These are phyloP conservation scores for Candida sanyaensis DNA, from an alignment of 1,139 yeast species.

Conservation along the genomic window DNA sequence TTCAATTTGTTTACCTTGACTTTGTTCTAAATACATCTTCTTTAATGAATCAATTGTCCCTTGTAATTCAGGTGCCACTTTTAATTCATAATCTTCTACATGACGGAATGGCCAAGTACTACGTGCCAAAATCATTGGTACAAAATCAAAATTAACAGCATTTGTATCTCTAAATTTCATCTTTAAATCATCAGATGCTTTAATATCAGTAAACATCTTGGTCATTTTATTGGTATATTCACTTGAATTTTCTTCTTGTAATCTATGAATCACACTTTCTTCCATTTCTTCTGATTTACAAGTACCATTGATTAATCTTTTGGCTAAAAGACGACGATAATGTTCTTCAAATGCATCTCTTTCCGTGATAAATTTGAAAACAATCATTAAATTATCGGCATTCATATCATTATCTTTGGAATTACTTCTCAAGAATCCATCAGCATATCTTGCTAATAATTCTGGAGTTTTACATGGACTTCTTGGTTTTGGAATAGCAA, in stretches of 20 bases:
- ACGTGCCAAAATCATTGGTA: slow-evolving; percentile 80
- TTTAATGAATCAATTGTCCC: slow-evolving; percentile 69
- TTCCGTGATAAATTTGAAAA: slow-evolving; percentile 87
- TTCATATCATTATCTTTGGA: slow-evolving; percentile 78
- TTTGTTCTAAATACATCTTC: slow-evolving; percentile 70
- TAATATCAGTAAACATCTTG: slow-evolving; percentile 95
- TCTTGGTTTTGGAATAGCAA: slow-evolving; percentile 65
- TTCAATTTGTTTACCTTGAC: slow-evolving; percentile 86
- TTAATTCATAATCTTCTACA: slow-evolving; percentile 42
- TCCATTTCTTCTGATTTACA: slow-evolving; percentile 86
- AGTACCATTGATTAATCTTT: slow-evolving; percentile 82
- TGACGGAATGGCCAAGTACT: slow-evolving; percentile 84
- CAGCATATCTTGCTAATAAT: slow-evolving; percentile 85
- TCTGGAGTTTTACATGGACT: slow-evolving; percentile 77
- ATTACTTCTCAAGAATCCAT: slow-evolving; percentile 74
- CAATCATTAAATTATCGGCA: slow-evolving; percentile 79
- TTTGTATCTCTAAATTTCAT: slow-evolving; percentile 56
- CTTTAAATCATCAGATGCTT: slow-evolving; percentile 80
- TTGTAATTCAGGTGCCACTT: slow-evolving; percentile 54
- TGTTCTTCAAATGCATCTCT: slow-evolving; percentile 95
- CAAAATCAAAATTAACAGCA: slow-evolving; percentile 56
- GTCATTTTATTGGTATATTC: slow-evolving; percentile 95
- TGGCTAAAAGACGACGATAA: slow-evolving; percentile 86
- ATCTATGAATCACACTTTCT: slow-evolving; percentile 78
- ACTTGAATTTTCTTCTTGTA: slow-evolving; percentile 87